Conservation (phyloP, 441 rosid species). For the Raphanus hybrid region DNA sequence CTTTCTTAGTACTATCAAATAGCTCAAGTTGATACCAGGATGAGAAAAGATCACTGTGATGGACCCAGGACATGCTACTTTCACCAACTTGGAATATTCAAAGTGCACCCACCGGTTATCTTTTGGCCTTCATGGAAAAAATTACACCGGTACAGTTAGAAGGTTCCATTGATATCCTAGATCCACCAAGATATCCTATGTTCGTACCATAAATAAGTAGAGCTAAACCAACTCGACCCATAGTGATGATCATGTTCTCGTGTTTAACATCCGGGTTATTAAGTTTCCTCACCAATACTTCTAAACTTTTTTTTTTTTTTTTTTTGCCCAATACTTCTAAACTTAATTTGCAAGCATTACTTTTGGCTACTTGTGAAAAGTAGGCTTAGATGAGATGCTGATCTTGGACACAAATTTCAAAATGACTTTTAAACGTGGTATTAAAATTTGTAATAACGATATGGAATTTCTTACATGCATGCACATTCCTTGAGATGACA, state of each 20-base stretch:
- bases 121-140: neutral
- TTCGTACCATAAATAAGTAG: neutral
- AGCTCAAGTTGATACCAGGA: slow-evolving; percentile 40
- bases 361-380: neutral
- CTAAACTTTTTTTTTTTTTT: too few species aligned
- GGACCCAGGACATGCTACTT: slow-evolving; percentile 38
- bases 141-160: neutral
- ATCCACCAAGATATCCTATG: neutral
- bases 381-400: too few species aligned
- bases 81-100: slow-evolving; percentile 38
- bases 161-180: slow-evolving; percentile 12
- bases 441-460: too few species aligned
- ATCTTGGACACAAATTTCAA: too few species aligned
- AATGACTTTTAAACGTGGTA: too few species aligned
- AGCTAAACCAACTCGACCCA: neutral
- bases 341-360: neutral
- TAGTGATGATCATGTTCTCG: neutral
- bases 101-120: slow-evolving; percentile 4
- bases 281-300: too few species aligned
- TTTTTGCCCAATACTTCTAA: too few species aligned
- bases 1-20: slow-evolving; percentile 28
- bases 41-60: slow-evolving; percentile 26
- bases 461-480: neutral
- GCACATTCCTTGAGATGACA: neutral
- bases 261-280: neutral